Evolutionary conservation across 768 basidiomycete species (phyloP).

Genomic region (Saitozyma sp.): DNA sequence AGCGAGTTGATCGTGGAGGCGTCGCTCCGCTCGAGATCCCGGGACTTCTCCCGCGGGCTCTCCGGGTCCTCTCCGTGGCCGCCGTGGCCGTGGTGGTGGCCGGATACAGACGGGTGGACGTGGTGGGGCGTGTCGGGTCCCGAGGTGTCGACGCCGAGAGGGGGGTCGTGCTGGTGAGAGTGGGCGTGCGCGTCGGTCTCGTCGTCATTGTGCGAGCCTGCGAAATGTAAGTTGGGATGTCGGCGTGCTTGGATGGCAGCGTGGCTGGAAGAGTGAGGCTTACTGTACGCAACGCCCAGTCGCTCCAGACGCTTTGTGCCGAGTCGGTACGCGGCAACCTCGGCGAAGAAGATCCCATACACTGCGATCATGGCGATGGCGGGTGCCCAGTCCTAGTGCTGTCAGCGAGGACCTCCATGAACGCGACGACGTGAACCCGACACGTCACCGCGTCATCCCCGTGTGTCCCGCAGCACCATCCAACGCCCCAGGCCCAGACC

Average conservation of each 20-base stretch:
- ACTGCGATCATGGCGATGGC: constrained; percentile 79
- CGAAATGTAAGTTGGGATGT: neutral
- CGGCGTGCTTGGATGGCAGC: neutral
- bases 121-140: constrained; percentile 21
- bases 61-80: neutral
- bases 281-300: constrained; percentile 60
- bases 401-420: neutral
- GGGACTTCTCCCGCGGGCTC: too few relatives aligned
- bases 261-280: constrained; percentile 5
- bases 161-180: constrained; percentile 54
- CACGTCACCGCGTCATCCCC: too few relatives aligned
- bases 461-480: neutral
- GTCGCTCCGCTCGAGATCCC: constrained; percentile 3
- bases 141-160: constrained; percentile 30
- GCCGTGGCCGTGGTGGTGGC: constrained; percentile 25
- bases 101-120: constrained; percentile 15
- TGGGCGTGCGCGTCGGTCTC: constrained; percentile 39
- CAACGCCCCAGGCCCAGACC: neutral
- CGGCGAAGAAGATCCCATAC: constrained; percentile 78
- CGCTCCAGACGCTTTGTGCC: constrained; percentile 71
- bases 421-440: too few relatives aligned
- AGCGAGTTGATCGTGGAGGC: constrained; percentile 10
- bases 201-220: constrained; percentile 38
- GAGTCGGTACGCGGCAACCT: constrained; percentile 82
- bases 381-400: constrained; percentile 70